Base-by-base conservation (phyloP, 1,284 basidiomycete genomes). In the Austroboletus novae-zelandiae region DNA sequence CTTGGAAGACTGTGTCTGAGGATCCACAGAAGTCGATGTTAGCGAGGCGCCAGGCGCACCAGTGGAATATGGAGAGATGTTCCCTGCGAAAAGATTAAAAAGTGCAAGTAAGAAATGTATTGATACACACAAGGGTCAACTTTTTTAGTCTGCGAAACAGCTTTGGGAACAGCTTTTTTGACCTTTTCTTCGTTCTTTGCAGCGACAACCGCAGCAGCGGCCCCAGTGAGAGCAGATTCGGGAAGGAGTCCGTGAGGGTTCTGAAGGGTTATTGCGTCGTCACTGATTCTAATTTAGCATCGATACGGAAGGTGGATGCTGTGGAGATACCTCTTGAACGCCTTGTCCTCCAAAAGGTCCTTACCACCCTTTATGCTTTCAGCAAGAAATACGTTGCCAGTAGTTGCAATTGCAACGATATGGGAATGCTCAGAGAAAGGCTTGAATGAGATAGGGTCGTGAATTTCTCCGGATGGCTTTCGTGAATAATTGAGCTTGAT, bases 401-500 rank as follows among this genome's bases (percentile, higher is more conserved):
- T 95, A 3, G 84, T 89, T 25, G 89, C 87, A 56, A 96, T 83
- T 45, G 91, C 91, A 40, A 95, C 90, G 47, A 96, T 89, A 67
- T 95, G 90, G 1, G 92, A 92, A 62, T 95, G 92, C 54, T 93
- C 87, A 60, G 79, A 92, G 74, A 96, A 94, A 1, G 89, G 87
- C 65, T 94, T 95, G 78, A 94, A 95, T 3, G 91, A 91, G 43
- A 96, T 93, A 1, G 93, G 93, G 66, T 96, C 93, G 65, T 94
- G 86, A 17, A 90, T 81, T 65, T 92, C 87, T 34, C 88, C 88
- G 35, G 90, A 83, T 3, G 86, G 71, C 63, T 88, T 89, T 50
- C 84, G 79, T 44, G 85, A 85, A 64, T 98, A 98, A 67, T 97
- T 85, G 44, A 99, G 80, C 48, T 86, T 85, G 57, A 98, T 87